Evolutionary conservation across 306 rosid species (phyloP), one percentile per base, ranked within the genome.

Genomic region (Quercus wislizeni): DNA sequence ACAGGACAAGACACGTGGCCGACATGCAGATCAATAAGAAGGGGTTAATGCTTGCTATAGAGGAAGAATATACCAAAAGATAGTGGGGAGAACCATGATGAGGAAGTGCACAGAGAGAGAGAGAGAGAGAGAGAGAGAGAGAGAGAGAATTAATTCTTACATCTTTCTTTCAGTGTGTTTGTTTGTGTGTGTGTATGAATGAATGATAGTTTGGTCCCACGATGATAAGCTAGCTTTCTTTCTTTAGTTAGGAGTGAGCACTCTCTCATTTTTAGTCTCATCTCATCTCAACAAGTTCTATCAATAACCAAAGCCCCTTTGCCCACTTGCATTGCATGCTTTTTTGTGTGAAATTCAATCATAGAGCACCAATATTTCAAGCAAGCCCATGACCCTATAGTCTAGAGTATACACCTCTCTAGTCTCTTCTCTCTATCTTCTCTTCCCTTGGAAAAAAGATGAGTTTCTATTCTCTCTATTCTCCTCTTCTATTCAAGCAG

Each of bases 71-170:
- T 86, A 69, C 79, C 80, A 75, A 70, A 67, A 69, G 23, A 75
- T 76, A 83, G 97, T 89, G 93, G 97, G 88, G 91, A 33, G 62
- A 87, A 83, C 59, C 90, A 94, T 94, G 79, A 94, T 85, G 90
- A 88, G 55, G 78, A 67, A 13, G 74, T 69, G 84, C 85, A 79
- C 38, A 85, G 75, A 38, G 83, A 76, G 87, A 89, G 58, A 55
- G 38, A 65, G 71, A 25, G 46, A n/a, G n/a, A n/a, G n/a, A n/a
- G n/a, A n/a, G n/a, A 38, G 11, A 38, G 43, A 5, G 38, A 33
- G 41, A 38, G 46, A 41, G 46, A 41, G 46, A 41, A 41, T 41
- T 41, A 41, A 41, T 41, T 41, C 46, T 8, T 41, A 41, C 46
- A 41, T 41, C 46, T 41, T 41, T 41, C 12, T 41, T 41, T 41